These are phyloP conservation scores for Pythium aristosporum DNA, from an alignment of 352 stramenopile species.

Conservation along the genomic window DNA sequence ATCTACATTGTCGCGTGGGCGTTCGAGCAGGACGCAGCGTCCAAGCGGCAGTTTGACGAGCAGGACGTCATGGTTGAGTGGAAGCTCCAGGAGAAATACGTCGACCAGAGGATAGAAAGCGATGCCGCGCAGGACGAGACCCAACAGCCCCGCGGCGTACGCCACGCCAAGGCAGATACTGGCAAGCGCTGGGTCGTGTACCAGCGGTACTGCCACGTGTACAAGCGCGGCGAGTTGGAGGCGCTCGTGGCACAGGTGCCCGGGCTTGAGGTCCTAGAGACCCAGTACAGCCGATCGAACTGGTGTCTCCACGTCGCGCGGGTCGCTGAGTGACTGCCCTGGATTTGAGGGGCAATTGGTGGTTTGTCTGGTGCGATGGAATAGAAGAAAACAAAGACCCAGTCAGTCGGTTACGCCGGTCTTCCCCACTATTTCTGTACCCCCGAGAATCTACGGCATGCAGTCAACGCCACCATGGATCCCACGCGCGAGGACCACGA, in stretches of 20 bases:
- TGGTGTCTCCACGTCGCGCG: slow-evolving; percentile 65
- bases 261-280: slow-evolving; percentile 52
- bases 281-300: slow-evolving; percentile 77
- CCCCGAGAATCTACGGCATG: neutral
- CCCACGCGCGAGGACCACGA: neutral
- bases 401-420: neutral
- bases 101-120: neutral
- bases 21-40: slow-evolving; percentile 78
- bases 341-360: neutral
- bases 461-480: neutral
- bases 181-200: slow-evolving; percentile 78
- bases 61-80: slow-evolving; percentile 87
- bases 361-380: neutral
- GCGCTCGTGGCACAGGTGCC: slow-evolving; percentile 53
- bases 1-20: slow-evolving; percentile 78
- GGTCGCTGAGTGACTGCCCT: slow-evolving; percentile 15
- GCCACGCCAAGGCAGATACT: slow-evolving; percentile 41
- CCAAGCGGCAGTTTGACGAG: slow-evolving; percentile 71
- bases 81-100: slow-evolving; percentile 86
- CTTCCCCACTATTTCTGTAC: slow-evolving; percentile 2
- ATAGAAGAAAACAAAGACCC: neutral
- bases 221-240: slow-evolving; percentile 66
- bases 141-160: neutral
- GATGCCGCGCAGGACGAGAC: neutral
- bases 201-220: slow-evolving; percentile 85